Percentiles rank a stretch among this genome's conserved stretches.
Conservation (phyloP, 495 filamentous ascomycete genomes). For the Lentithecium fluviatile region DNA sequence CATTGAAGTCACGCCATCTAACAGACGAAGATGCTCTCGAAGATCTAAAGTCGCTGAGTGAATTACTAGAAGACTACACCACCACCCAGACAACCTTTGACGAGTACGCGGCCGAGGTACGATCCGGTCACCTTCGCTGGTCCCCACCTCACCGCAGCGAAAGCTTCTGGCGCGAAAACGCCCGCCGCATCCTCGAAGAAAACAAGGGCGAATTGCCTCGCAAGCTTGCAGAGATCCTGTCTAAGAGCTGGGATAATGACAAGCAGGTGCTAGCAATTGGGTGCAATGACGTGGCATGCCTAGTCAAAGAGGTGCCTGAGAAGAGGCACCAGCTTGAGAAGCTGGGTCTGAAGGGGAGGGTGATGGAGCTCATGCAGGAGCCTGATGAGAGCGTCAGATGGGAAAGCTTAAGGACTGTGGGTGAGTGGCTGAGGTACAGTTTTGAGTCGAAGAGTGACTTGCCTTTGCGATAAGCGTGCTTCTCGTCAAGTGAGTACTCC, state of each 20-base stretch:
- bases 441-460: conserved; percentile 29
- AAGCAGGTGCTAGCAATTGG: conserved; percentile 95
- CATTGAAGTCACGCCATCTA: conserved; percentile 77
- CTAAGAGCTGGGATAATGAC: conserved; percentile 83
- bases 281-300: conserved; percentile 85
- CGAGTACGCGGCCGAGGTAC: conserved; percentile 87
- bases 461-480: conserved; percentile 8
- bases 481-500: neutral
- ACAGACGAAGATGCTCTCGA: conserved; percentile 86
- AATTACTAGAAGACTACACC: conserved; percentile 87
- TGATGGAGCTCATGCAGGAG: conserved; percentile 96
- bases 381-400: conserved; percentile 86
- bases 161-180: conserved; percentile 92
- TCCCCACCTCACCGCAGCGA: conserved; percentile 89
- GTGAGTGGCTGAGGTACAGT: conserved; percentile 83
- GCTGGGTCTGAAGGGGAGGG: conserved; percentile 80
- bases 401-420: conserved; percentile 91
- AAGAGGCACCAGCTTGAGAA: conserved; percentile 79
- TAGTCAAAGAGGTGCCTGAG: conserved; percentile 90
- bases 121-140: conserved; percentile 89
- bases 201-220: conserved; percentile 74
- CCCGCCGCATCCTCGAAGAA: conserved; percentile 85
- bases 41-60: conserved; percentile 71
- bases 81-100: conserved; percentile 97
- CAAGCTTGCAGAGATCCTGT: conserved; percentile 83